These are phyloP conservation scores for Alternaria angustiovoidea DNA, from an alignment of 2,329 filamentous ascomycete species.

Conservation along the genomic window DNA sequence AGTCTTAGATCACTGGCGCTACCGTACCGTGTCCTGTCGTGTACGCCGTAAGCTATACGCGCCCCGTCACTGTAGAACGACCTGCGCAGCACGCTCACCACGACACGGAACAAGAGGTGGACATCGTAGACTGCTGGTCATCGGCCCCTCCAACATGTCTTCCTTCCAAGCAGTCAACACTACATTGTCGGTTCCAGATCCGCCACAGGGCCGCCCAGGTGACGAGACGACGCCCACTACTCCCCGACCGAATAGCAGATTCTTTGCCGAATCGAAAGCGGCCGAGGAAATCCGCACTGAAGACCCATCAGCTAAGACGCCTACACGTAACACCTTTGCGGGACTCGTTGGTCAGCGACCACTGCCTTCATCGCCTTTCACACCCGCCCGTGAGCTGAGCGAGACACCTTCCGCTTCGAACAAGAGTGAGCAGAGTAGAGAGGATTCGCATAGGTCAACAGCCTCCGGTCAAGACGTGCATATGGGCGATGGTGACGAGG, in stretches of 20 bases:
- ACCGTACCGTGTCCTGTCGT: slow-evolving; percentile 9
- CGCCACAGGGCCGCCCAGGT: slow-evolving; percentile 54
- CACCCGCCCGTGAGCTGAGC: slow-evolving; percentile 57
- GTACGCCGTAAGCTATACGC: slow-evolving; percentile 11
- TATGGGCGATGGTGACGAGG: slow-evolving; percentile 75
- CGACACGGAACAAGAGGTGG: slow-evolving; percentile 11
- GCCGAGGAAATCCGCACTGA: slow-evolving; percentile 49
- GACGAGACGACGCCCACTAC: slow-evolving; percentile 67
- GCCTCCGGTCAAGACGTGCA: slow-evolving; percentile 75
- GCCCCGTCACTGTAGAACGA: slow-evolving; percentile 11
- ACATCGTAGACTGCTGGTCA: slow-evolving; percentile 4
- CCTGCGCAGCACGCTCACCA: slow-evolving; percentile 20
- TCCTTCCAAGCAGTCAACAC: slow-evolving; percentile 69
- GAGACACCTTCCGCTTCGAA: slow-evolving; percentile 45
- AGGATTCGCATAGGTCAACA: slow-evolving; percentile 68
- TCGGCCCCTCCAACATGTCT: slow-evolving; percentile 55
- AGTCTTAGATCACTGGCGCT: slow-evolving; percentile 10
- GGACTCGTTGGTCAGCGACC: slow-evolving; percentile 58
- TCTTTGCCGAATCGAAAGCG: slow-evolving; percentile 51
- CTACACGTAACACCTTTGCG: slow-evolving; percentile 65
- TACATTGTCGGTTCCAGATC: slow-evolving; percentile 56
- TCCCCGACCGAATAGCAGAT: slow-evolving; percentile 56
- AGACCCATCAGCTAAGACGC: slow-evolving; percentile 63
- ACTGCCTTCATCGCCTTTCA: slow-evolving; percentile 54
- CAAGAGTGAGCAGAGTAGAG: slow-evolving; percentile 57